Conservation (phyloP, 352 stramenopile species). For the Phytophthora agathidicida region DNA sequence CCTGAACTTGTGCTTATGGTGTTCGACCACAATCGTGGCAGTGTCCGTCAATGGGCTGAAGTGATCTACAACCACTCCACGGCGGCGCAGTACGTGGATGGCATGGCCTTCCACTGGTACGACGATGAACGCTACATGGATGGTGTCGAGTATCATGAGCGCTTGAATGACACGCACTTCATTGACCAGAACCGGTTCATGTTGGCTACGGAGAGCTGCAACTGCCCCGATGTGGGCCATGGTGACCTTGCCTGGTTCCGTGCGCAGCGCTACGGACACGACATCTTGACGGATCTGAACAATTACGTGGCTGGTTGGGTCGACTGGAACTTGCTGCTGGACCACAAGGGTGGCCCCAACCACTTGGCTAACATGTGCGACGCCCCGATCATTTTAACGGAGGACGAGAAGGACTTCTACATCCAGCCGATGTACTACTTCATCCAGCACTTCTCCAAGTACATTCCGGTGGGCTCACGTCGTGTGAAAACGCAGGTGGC, state of each 20-base stretch:
- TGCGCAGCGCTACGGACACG: conserved; percentile 85
- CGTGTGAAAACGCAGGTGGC: conserved; percentile 65
- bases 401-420: conserved; percentile 67
- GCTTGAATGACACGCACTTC: conserved; percentile 76
- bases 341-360: conserved; percentile 90
- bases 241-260: conserved; percentile 79
- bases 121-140: conserved; percentile 69
- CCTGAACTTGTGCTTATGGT: conserved; percentile 91
- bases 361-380: conserved; percentile 80
- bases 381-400: conserved; percentile 70
- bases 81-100: conserved; percentile 82
- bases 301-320: conserved; percentile 88
- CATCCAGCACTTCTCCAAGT: conserved; percentile 92
- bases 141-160: conserved; percentile 72
- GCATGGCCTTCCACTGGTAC: conserved; percentile 94
- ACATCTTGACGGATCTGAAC: conserved; percentile 91
- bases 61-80: conserved; percentile 72
- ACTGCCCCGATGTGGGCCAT: conserved; percentile 69
- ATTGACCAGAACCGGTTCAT: conserved; percentile 68
- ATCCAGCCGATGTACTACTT: conserved; percentile 93
- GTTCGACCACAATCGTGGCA: conserved; percentile 92
- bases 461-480: conserved; percentile 76
- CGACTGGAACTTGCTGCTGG: conserved; percentile 93
- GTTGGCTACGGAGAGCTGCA: conserved; percentile 76
- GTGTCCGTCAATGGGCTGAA: conserved; percentile 70